phyloP scores from a whole-genome alignment of 345 rosid genomes.

The Excoecaria agallocha region DNA sequence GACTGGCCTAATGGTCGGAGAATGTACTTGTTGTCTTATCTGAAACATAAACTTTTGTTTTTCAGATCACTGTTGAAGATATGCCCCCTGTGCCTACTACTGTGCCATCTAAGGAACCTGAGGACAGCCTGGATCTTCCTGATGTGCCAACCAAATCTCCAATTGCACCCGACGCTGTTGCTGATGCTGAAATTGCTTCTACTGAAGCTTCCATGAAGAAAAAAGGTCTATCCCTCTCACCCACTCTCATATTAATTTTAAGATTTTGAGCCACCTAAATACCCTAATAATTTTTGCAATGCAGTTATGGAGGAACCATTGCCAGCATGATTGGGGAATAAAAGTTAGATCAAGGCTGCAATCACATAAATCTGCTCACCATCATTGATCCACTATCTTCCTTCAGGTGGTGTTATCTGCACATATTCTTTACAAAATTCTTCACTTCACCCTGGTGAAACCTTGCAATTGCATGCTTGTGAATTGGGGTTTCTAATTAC shows the following conservation, averaged over 20 bases:
- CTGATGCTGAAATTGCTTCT: constrained; percentile 32
- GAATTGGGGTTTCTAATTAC: neutral
- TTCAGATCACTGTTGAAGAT: constrained; percentile 61
- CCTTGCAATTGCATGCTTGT: neutral
- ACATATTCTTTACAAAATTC: constrained; percentile 12
- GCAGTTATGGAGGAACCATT: constrained; percentile 84
- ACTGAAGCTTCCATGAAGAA: constrained; percentile 40
- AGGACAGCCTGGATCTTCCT: constrained; percentile 68
- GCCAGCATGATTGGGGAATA: constrained; percentile 50
- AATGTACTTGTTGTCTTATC: neutral
- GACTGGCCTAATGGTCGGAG: neutral
- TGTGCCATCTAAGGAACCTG: constrained; percentile 38
- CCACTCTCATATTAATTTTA: constrained; percentile 1
- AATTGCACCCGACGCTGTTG: too few relatives aligned
- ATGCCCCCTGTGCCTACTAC: constrained; percentile 72
- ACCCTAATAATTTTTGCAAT: constrained; percentile 11
- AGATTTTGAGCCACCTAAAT: neutral
- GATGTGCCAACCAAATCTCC: constrained; percentile 73
- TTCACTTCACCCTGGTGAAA: constrained; percentile 6
- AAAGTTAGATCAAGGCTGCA: neutral
- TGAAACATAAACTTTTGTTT: constrained; percentile 10
- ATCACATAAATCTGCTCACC: constrained; percentile 12
- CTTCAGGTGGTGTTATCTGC: neutral
- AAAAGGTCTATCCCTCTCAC: constrained; percentile 49
- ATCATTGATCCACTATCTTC: constrained; percentile 6